Evolutionary conservation across 257 asterid genomes (phyloP).

Genomic region (Scutellaria galericulata): DNA sequence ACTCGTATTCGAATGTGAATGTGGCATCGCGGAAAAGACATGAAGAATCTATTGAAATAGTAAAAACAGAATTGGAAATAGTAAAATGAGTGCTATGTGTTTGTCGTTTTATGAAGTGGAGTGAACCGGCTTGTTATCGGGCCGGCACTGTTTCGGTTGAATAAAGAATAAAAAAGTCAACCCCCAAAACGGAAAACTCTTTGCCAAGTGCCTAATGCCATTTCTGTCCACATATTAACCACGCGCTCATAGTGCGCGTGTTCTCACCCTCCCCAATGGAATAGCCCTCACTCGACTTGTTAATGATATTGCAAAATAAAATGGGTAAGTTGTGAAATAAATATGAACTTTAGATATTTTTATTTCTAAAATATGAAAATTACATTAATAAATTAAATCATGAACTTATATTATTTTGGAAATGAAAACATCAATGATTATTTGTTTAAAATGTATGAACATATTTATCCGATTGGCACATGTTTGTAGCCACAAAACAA

Average conservation of each 20-base stretch:
- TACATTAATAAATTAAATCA: too few species aligned
- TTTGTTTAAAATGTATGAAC: too few species aligned
- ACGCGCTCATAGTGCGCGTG: slow-evolving; percentile 18
- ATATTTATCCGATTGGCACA: too few species aligned
- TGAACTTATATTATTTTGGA: too few species aligned
- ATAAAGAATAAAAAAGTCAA: slow-evolving; percentile 22
- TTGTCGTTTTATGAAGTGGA: slow-evolving; percentile 27
- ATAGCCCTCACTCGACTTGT: too few species aligned
- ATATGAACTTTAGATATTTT: too few species aligned
- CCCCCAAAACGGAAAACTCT: slow-evolving; percentile 36
- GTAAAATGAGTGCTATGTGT: slow-evolving; percentile 5
- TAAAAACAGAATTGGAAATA: slow-evolving; percentile 7
- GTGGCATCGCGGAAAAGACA: neutral
- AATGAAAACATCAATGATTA: too few species aligned
- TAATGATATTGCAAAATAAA: too few species aligned
- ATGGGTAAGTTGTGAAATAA: too few species aligned
- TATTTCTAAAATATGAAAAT: too few species aligned
- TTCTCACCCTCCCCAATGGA: too few species aligned
- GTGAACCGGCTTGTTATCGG: slow-evolving; percentile 20
- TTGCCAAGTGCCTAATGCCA: slow-evolving; percentile 11
- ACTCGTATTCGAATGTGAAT: neutral
- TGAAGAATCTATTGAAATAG: slow-evolving; percentile 35
- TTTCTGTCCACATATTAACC: slow-evolving; percentile 17
- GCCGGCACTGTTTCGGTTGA: slow-evolving; percentile 27
- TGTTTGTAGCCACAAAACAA: too few species aligned